Base-by-base conservation (phyloP, 768 basidiomycete species). In the Mycena vulgaris region DNA sequence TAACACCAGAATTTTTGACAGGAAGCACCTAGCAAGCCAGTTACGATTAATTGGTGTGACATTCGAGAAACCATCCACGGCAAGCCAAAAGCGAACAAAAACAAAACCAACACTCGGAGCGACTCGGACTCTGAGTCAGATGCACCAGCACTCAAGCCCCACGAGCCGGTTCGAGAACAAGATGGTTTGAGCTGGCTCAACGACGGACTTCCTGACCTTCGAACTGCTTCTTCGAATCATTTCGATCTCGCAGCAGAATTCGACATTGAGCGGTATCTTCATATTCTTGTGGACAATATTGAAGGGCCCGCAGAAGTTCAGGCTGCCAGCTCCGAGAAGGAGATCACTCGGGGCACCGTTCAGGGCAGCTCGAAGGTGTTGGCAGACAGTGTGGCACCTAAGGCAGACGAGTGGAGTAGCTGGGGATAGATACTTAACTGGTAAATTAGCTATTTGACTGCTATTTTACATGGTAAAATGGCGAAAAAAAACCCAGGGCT, bases 21-120 rank as follows among this genome's bases (percentile, higher is more conserved):
- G 63, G 39, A 35, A 28, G 27, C 9, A 16, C 52, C 37, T 21
- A 25, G 63, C 14, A 55, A 55, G 52, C 52, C 63, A n/a, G 51
- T 64, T 11, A 64, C 63, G 14, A 52, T 64, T 4, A 64, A 64
- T 45, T 64, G 63, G 63, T 39, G 63, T 16, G 61, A 63, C 37
- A 63, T 63, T 27, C 33, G n/a, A 13, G 58, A 8, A 9, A 59
- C 58, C 3, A 59, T 59, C 19, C 58, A 59, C 58, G 58, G 58
- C 40, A 59, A 31, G 14, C 58, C 58, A 10, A 14, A 42, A 9
- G 9, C 42, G 7, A 23, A 21, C 9, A 16, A 59, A 4, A 31
- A 28, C 16, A 5, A 3, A 13, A 13, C 52, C 9, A 45, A 37
- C n/a, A n/a, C n/a, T n/a, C n/a, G n/a, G n/a, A n/a, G n/a, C n/a